phyloP scores from a whole-genome alignment of 345 rosid species.

The Aquilaria malaccensis region DNA sequence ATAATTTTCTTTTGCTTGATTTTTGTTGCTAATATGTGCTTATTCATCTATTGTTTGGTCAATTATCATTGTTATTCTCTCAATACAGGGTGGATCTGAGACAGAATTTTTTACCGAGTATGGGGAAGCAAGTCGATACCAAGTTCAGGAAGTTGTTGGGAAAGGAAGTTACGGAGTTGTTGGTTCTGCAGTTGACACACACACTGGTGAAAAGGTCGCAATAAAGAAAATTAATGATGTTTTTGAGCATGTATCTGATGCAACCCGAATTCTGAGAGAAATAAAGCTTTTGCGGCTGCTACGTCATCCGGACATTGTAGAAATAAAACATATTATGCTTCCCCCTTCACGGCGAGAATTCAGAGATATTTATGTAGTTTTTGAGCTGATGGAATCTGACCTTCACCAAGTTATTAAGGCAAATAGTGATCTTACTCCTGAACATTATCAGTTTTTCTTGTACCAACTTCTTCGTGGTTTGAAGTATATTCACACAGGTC shows the following conservation, averaged over 20 bases:
- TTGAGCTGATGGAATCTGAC: slow-evolving; percentile 98
- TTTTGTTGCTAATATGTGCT: background rate
- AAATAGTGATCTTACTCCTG: slow-evolving; percentile 93
- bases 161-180: slow-evolving; percentile 99
- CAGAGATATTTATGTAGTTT: slow-evolving; percentile 86
- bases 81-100: slow-evolving; percentile 45
- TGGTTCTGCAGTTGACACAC: slow-evolving; percentile 79
- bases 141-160: slow-evolving; percentile 89
- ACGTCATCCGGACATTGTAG: slow-evolving; percentile 91
- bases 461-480: slow-evolving; percentile 98
- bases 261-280: slow-evolving; percentile 94
- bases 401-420: slow-evolving; percentile 97
- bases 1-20: background rate
- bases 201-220: slow-evolving; percentile 85
- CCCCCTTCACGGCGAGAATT: slow-evolving; percentile 98
- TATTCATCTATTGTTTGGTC: background rate
- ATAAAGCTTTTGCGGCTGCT: slow-evolving; percentile 89
- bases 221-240: slow-evolving; percentile 96
- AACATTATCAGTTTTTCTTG: slow-evolving; percentile 92
- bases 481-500: slow-evolving; percentile 89
- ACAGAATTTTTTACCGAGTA: slow-evolving; percentile 93
- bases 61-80: background rate
- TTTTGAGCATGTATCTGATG: slow-evolving; percentile 97
- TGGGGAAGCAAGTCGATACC: slow-evolving; percentile 88
- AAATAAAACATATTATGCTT: slow-evolving; percentile 92